These are phyloP conservation scores for Onygenales sp. DNA, from an alignment of 2,329 filamentous ascomycete species.

Conservation along the genomic window DNA sequence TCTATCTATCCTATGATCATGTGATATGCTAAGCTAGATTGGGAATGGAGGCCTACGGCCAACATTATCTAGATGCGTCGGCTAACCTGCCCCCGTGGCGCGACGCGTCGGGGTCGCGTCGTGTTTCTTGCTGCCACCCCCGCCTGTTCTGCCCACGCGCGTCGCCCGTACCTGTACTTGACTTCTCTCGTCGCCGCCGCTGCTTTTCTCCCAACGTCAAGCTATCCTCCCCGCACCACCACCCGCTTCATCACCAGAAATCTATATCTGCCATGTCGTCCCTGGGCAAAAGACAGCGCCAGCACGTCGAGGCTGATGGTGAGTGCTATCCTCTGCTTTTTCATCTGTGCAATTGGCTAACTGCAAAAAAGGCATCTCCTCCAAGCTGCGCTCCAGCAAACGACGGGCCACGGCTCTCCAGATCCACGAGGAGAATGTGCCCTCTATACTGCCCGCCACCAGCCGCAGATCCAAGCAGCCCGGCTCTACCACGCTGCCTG, in stretches of 20 bases:
- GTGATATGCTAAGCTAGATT: no score
- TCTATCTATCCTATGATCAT: no score
- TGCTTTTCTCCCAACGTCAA: neutral
- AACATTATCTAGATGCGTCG: no score
- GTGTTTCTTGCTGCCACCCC: no score
- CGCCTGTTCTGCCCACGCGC: neutral
- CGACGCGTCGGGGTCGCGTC: no score
- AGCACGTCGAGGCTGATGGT: conserved; percentile 30
- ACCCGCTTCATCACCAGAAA: neutral
- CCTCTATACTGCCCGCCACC: conserved; percentile 18
- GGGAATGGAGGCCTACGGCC: no score
- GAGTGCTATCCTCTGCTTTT: conserved; percentile 14
- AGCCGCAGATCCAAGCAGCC: conserved; percentile 28
- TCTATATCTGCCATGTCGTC: conserved; percentile 9
- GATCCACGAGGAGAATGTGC: conserved; percentile 26
- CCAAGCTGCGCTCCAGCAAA: conserved; percentile 36
- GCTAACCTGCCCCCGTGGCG: no score
- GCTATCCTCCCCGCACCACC: neutral
- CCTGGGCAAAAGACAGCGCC: conserved; percentile 37
- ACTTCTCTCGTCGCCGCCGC: neutral
- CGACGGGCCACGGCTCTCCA: conserved; percentile 37
- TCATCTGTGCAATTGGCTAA: conserved; percentile 9
- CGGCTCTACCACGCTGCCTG: conserved; percentile 13
- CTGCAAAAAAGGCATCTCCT: conserved; percentile 10
- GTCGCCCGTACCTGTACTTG: neutral